These are phyloP conservation scores for Barnettozyma hawaiiensis DNA, from an alignment of 1,139 yeast genomes.

Conservation along the genomic window DNA sequence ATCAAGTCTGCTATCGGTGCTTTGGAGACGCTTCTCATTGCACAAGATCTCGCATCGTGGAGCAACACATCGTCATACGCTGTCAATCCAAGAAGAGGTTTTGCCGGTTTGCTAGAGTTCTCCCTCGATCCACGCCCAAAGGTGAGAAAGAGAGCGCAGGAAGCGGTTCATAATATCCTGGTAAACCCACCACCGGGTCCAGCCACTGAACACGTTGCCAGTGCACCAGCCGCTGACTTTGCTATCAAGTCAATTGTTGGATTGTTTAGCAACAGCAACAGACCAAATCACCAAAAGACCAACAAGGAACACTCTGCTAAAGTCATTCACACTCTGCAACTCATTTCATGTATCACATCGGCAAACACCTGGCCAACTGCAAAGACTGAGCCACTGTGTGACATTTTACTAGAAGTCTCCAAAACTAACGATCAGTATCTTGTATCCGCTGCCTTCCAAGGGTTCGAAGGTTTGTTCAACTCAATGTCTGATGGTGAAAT, in stretches of 20 bases:
- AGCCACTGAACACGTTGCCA: slow-evolving; percentile 68
- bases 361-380: slow-evolving; percentile 79
- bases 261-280: slow-evolving; percentile 35
- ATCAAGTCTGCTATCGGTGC: slow-evolving; percentile 82
- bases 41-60: slow-evolving; percentile 85
- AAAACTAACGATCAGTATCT: slow-evolving; percentile 80
- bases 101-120: slow-evolving; percentile 73
- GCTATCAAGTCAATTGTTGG: slow-evolving; percentile 50
- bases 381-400: slow-evolving; percentile 69
- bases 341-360: slow-evolving; percentile 60
- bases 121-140: slow-evolving; percentile 90
- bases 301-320: slow-evolving; percentile 48
- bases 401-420: slow-evolving; percentile 65
- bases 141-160: slow-evolving; percentile 92
- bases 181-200: slow-evolving; percentile 79
- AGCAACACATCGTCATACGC: slow-evolving; percentile 39
- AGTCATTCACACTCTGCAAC: slow-evolving; percentile 72
- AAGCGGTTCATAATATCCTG: slow-evolving; percentile 63
- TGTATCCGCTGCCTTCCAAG: slow-evolving; percentile 74
- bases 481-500: slow-evolving; percentile 66
- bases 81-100: slow-evolving; percentile 76
- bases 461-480: slow-evolving; percentile 78
- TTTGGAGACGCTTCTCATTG: slow-evolving; percentile 68
- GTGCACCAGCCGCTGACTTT: slow-evolving; percentile 62
- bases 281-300: slow-evolving; percentile 35